A percentile compares a stretch with the other conserved stretches of the same genome.
phyloP scores from a whole-genome alignment of 257 asterid species.

The Datura wrightii region DNA sequence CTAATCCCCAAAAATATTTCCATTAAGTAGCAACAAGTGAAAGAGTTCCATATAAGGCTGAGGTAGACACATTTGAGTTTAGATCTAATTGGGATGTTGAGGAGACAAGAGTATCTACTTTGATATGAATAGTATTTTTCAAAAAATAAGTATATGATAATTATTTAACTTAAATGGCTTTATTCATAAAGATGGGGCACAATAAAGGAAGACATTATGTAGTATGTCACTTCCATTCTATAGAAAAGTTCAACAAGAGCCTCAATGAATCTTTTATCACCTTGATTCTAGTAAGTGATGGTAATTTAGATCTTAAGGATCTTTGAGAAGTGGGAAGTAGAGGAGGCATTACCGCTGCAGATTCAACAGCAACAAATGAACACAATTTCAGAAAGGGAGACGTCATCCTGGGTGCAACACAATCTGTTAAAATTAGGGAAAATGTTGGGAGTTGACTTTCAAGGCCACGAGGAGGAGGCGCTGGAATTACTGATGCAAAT shows the following conservation, averaged over 20 bases:
- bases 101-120: not conserved
- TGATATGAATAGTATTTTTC: not conserved
- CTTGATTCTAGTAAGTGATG: not conserved
- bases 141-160: not conserved
- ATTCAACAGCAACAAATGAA: no score
- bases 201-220: not conserved
- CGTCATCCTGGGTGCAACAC: no score
- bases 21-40: not conserved
- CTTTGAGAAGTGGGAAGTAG: not conserved
- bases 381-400: no score
- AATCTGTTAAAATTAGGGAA: no score
- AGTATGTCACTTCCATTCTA: not conserved
- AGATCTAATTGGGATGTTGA: not conserved
- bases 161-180: no score
- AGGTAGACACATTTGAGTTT: not conserved
- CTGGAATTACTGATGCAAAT: no score
- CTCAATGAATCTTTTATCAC: not conserved
- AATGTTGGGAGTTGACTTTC: no score
- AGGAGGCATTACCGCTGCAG: no score
- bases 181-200: not conserved
- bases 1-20: not conserved
- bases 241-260: not conserved
- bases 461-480: no score
- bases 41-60: not conserved
- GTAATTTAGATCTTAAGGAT: not conserved